phyloP scores from a whole-genome alignment of 208 protist genomes.

The Crithidia expoeki region DNA sequence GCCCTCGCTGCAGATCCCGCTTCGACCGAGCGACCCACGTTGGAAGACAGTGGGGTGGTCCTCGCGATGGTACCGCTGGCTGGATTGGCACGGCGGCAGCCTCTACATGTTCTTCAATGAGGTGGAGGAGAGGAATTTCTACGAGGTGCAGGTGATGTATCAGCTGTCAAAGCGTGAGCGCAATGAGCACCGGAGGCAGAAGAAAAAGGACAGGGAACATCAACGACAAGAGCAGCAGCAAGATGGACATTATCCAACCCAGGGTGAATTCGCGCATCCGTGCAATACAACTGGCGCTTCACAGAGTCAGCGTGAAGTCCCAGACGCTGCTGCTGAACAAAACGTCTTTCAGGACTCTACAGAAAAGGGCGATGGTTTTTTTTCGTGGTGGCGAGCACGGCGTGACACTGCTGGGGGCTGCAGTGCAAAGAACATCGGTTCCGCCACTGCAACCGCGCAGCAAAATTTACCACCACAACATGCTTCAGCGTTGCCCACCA shows the following conservation, averaged over 20 bases:
- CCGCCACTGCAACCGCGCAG: neutral
- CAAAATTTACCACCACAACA: neutral
- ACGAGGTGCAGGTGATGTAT: conserved; percentile 51
- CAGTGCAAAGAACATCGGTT: no score
- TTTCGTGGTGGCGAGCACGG: no score
- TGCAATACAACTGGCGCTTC: neutral
- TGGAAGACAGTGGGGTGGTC: conserved; percentile 80
- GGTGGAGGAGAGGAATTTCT: conserved; percentile 67
- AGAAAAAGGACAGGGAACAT: neutral
- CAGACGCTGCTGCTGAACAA: no score
- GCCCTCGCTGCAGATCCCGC: conserved; percentile 59
- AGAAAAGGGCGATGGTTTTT: no score
- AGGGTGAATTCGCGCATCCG: neutral
- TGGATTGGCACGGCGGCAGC: conserved; percentile 74
- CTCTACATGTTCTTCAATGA: conserved; percentile 85
- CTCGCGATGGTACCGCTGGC: conserved; percentile 79
- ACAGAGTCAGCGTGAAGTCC: no score
- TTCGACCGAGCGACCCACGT: conserved; percentile 56
- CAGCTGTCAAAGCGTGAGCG: conserved; percentile 20
- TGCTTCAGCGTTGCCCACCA: conserved; percentile 1
- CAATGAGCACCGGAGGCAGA: neutral
- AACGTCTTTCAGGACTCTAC: no score
- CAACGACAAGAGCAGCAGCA: neutral
- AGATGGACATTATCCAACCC: neutral
- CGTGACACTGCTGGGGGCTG: no score